These are phyloP conservation scores for Jamesozyma jinghongensis DNA, from an alignment of 805 yeast species.

Conservation along the genomic window DNA sequence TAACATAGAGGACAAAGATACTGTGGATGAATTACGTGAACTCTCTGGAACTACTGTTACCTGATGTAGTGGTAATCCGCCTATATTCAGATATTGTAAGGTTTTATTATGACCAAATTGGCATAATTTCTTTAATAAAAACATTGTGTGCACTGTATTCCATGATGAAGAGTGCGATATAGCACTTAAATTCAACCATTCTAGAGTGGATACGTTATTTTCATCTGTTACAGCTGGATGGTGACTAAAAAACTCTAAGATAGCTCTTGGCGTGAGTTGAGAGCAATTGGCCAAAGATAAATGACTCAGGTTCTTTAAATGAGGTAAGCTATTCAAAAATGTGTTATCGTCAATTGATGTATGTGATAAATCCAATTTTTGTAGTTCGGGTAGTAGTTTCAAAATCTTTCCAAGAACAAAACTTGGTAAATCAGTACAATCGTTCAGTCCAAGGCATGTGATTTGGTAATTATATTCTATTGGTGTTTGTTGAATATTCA, in stretches of 20 bases:
- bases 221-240: constrained; percentile 52
- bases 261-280: constrained; percentile 60
- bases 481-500: constrained; percentile 7
- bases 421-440: constrained; percentile 68
- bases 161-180: constrained; percentile 55
- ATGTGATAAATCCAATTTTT: constrained; percentile 70
- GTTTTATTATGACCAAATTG: constrained; percentile 30
- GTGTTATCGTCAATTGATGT: constrained; percentile 65
- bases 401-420: constrained; percentile 37
- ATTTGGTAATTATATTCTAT: constrained; percentile 28
- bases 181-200: constrained; percentile 61
- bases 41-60: constrained; percentile 11
- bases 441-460: constrained; percentile 63
- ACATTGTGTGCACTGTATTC: constrained; percentile 42
- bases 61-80: constrained; percentile 52
- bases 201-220: constrained; percentile 36
- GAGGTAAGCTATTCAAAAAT: constrained; percentile 44
- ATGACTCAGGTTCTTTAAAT: constrained; percentile 57
- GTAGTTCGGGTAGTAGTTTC: constrained; percentile 50
- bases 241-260: constrained; percentile 56
- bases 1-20: constrained; percentile 6
- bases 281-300: constrained; percentile 59
- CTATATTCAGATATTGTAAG: constrained; percentile 44
- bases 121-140: constrained; percentile 35
- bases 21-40: constrained; percentile 3